Evolutionary conservation across 148 eudicot genomes (phyloP), one percentile per base, ranked within the genome.

Genomic region (Camellia japonica): DNA sequence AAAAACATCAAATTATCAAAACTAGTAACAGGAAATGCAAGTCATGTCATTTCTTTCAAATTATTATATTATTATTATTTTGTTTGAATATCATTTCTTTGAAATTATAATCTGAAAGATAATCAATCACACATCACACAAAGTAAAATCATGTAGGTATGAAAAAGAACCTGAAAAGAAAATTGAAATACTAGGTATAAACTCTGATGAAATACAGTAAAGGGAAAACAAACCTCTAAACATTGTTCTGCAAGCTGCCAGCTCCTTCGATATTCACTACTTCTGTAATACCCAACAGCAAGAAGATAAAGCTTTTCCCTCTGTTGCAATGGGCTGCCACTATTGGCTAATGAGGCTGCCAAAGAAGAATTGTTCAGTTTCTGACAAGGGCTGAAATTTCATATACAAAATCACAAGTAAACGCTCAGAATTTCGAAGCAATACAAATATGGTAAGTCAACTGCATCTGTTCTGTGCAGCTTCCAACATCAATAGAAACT

Each of bases 261-360:
- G 76, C 97, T 92, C 84, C 87, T 90, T 63, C 86, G 71, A 82
- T 84, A 91, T 41, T 94, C 94, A 59, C 92, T 90, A 63, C 97
- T 92, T 77, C 97, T 86, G 86, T 90, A 94, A 73, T 90, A 91
- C 30, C 95, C 98, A 77, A 94, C 93, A 75, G 93, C 98, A 12
- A 94, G 93, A 60, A 94, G 86, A 86, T 94, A 93, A 15, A 88
- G 83, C 75, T 91, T 91, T 85, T 94, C 98, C 73, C 97, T 89
- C 83, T 78, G 84, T 76, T 91, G 88, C 85, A 91, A 77, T 47
- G 97, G 94, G 73, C 90, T 84, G 68, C 81, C 83, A 51, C 88
- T 80, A 76, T 90, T 90, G 71, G 91, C 87, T 23, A 94, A 84
- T 61, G 98, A 90, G 62, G 91, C 98, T 94, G 97, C 80, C 76